Percentiles rank a stretch among this genome's conserved stretches.
These are phyloP conservation scores for Verticillium tricorpus DNA, from an alignment of 2,329 filamentous ascomycete genomes.

Conservation along the genomic window DNA sequence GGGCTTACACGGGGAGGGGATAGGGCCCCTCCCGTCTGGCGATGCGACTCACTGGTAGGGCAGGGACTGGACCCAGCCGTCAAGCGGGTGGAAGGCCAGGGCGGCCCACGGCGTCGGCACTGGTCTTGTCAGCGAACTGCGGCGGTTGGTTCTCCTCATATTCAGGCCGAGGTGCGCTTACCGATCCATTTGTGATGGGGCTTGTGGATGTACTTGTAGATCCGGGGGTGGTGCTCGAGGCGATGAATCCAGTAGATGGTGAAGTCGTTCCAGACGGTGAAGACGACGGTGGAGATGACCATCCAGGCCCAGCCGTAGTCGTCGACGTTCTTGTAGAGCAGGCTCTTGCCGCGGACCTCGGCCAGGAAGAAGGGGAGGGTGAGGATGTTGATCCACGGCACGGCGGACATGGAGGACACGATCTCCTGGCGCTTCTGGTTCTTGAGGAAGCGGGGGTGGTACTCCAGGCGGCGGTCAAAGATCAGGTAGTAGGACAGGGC, in stretches of 20 bases:
- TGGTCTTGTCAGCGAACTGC: slow-evolving; percentile 11
- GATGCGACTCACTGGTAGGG: slow-evolving; percentile 36
- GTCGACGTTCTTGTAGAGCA: slow-evolving; percentile 32
- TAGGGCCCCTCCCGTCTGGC: too few relatives aligned
- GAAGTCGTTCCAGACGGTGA: slow-evolving; percentile 41
- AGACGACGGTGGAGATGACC: slow-evolving; percentile 30
- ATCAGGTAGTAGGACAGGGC: slow-evolving; percentile 69
- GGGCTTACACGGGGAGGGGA: too few relatives aligned
- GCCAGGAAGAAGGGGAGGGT: slow-evolving; percentile 40
- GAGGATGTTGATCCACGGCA: slow-evolving; percentile 39
- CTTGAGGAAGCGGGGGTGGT: slow-evolving; percentile 43
- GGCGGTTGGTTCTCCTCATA: background rate
- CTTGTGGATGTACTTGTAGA: slow-evolving; percentile 44
- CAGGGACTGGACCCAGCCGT: slow-evolving; percentile 40
- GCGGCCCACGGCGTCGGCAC: slow-evolving; percentile 43
- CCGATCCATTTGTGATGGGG: slow-evolving; percentile 45
- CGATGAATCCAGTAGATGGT: slow-evolving; percentile 45
- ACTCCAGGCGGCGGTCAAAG: slow-evolving; percentile 39
- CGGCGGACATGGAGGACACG: slow-evolving; percentile 32
- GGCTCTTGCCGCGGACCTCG: slow-evolving; percentile 41
- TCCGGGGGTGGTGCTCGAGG: slow-evolving; percentile 37
- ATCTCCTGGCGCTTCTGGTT: slow-evolving; percentile 43
- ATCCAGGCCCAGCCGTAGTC: slow-evolving; percentile 38
- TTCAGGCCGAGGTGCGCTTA: slow-evolving; percentile 17
- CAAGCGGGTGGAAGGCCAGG: slow-evolving; percentile 41